Percentiles rank a stretch among this genome's conserved stretches.
These are phyloP conservation scores for Tardiomyces depauwii DNA, from an alignment of 1,139 yeast genomes.

Conservation along the genomic window DNA sequence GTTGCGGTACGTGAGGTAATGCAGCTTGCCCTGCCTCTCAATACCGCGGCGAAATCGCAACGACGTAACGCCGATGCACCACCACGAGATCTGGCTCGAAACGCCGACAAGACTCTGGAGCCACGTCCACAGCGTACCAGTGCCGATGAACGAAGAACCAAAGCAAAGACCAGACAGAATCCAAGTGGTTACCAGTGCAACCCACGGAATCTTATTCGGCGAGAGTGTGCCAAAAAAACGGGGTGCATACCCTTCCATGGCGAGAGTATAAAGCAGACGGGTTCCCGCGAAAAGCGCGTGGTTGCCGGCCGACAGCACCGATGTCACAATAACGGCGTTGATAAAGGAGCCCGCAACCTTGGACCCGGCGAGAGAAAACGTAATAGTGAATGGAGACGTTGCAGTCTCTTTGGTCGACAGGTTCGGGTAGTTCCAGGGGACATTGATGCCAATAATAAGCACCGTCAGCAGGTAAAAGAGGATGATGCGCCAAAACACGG, in stretches of 20 bases:
- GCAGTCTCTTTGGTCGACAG: constrained; percentile 32
- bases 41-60: constrained; percentile 37
- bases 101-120: constrained; percentile 55
- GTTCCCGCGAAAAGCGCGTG: constrained; percentile 42
- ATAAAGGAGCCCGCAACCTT: constrained; percentile 38
- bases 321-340: constrained; percentile 40
- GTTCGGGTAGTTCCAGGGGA: constrained; percentile 35
- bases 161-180: constrained; percentile 53
- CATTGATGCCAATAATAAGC: constrained; percentile 36
- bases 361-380: constrained; percentile 42
- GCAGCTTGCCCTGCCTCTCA: constrained; percentile 25
- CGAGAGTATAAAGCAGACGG: constrained; percentile 36
- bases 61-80: constrained; percentile 38
- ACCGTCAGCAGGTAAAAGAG: constrained; percentile 36
- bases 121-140: constrained; percentile 50
- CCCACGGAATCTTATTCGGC: constrained; percentile 38
- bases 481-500: constrained; percentile 45
- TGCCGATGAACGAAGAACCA: constrained; percentile 40
- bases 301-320: constrained; percentile 42
- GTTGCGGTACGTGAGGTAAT: constrained; percentile 30
- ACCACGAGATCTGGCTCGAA: constrained; percentile 45
- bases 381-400: constrained; percentile 58
- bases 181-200: constrained; percentile 30
- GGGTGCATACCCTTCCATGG: constrained; percentile 41
- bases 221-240: constrained; percentile 33